Evolutionary conservation across 257 asterid genomes (phyloP).

Genomic region (Jacaranda copaia): DNA sequence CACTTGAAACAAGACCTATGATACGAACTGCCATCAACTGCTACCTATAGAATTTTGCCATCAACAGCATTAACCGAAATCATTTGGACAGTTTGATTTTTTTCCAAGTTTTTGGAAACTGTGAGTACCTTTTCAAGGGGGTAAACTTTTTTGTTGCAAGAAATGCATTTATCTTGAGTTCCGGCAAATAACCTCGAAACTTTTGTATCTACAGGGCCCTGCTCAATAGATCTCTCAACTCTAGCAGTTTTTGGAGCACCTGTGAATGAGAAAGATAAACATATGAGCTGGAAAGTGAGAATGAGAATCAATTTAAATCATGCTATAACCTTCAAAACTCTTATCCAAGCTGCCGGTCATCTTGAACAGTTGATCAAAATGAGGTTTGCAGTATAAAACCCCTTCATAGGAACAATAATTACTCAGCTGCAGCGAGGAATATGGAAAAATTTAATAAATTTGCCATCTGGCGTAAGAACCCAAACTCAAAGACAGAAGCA

Average conservation of each 20-base stretch:
- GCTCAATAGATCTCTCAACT: constrained; percentile 57
- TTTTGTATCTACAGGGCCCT: constrained; percentile 52
- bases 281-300: constrained; percentile 20
- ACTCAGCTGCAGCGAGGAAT: constrained; percentile 63
- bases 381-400: constrained; percentile 84
- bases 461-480: background rate
- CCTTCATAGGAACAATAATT: constrained; percentile 81
- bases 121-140: constrained; percentile 74
- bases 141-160: constrained; percentile 77
- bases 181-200: constrained; percentile 73
- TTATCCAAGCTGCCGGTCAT: constrained; percentile 89
- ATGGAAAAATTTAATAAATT: background rate
- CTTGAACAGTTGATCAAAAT: constrained; percentile 81
- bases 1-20: constrained; percentile 82
- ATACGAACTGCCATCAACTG: constrained; percentile 76
- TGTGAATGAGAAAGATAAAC: constrained; percentile 22
- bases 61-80: constrained; percentile 1
- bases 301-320: background rate
- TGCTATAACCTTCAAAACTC: constrained; percentile 73
- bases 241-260: constrained; percentile 69
- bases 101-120: background rate
- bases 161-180: constrained; percentile 79
- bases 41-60: constrained; percentile 50
- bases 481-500: background rate
- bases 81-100: background rate